These are phyloP conservation scores for Penicillium concentricum DNA, from an alignment of 2,329 filamentous ascomycete genomes.

Conservation along the genomic window DNA sequence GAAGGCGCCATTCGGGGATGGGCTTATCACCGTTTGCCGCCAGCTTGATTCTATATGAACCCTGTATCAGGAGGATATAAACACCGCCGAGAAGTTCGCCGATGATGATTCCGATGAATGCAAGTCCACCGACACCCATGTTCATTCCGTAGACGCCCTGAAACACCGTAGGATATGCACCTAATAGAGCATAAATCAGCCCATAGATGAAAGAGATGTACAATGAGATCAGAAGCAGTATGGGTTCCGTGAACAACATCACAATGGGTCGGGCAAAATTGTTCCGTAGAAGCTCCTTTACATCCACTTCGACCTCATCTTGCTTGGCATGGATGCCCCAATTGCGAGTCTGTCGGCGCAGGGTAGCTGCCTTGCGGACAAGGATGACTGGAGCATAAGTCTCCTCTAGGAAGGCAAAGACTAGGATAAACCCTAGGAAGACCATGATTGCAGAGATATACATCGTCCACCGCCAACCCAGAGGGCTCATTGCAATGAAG, in stretches of 20 bases:
- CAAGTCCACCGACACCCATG: conserved; percentile 69
- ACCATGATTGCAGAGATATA: conserved; percentile 54
- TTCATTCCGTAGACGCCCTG: conserved; percentile 52
- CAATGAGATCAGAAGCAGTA: conserved; percentile 33
- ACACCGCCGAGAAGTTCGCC: conserved; percentile 69
- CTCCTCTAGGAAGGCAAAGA: conserved; percentile 49
- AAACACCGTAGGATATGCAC: conserved; percentile 37
- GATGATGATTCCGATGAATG: conserved; percentile 79
- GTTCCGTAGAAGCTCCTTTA: conserved; percentile 45
- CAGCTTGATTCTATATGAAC: conserved; percentile 66
- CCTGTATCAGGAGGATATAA: conserved; percentile 64
- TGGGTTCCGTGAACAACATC: conserved; percentile 39
- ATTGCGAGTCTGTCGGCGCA: conserved; percentile 54
- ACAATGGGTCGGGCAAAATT: conserved; percentile 45
- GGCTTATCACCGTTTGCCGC: conserved; percentile 61
- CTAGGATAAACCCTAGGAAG: conserved; percentile 40
- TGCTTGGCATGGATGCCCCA: conserved; percentile 58
- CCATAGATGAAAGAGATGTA: conserved; percentile 37
- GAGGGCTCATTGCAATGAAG: conserved; percentile 46
- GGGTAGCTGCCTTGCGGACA: conserved; percentile 50
- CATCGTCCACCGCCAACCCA: conserved; percentile 53
- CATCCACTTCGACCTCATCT: conserved; percentile 51
- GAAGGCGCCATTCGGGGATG: conserved; percentile 57
- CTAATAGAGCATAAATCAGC: conserved; percentile 34
- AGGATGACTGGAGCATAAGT: conserved; percentile 55